Conservation (phyloP, 2,329 filamentous ascomycete species). For the Phaeosphaeriaceae sp. region DNA sequence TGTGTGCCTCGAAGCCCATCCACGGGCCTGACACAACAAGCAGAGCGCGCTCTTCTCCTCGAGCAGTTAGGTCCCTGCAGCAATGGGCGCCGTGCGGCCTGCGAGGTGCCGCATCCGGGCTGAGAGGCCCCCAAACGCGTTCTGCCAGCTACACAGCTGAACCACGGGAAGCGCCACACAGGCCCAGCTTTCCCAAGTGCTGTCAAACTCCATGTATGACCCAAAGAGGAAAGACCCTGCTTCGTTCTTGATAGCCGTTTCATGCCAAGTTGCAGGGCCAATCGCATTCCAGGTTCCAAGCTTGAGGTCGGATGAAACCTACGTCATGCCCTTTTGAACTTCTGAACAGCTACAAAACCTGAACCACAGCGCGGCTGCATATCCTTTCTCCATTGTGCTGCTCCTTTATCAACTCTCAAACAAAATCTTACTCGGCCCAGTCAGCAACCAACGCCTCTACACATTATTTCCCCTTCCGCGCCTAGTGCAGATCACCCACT, state of each 20-base stretch:
- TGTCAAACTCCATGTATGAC: background rate
- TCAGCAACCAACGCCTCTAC: background rate
- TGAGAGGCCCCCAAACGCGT: background rate
- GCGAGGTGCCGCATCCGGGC: background rate
- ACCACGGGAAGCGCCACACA: constrained; percentile 1
- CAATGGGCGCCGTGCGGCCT: constrained; percentile 1
- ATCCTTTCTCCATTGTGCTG: background rate
- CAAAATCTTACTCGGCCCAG: background rate
- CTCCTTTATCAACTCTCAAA: background rate
- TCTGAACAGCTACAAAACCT: constrained; percentile 17
- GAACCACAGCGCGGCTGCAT: background rate
- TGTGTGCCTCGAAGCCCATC: constrained; percentile 13
- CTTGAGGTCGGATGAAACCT: constrained; percentile 11
- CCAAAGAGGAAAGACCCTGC: constrained; percentile 3
- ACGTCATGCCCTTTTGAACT: constrained; percentile 23
- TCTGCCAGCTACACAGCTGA: constrained; percentile 1
- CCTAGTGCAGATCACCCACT: constrained; percentile 5
- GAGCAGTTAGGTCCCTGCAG: constrained; percentile 4
- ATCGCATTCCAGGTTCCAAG: background rate
- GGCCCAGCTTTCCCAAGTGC: background rate
- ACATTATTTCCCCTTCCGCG: constrained; percentile 1
- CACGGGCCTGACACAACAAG: constrained; percentile 10
- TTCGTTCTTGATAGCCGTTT: background rate
- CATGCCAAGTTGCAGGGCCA: background rate
- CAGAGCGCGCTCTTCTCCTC: constrained; percentile 2